These are phyloP conservation scores for Lentinus tigrinus DNA, from an alignment of 768 basidiomycete genomes.

Conservation along the genomic window DNA sequence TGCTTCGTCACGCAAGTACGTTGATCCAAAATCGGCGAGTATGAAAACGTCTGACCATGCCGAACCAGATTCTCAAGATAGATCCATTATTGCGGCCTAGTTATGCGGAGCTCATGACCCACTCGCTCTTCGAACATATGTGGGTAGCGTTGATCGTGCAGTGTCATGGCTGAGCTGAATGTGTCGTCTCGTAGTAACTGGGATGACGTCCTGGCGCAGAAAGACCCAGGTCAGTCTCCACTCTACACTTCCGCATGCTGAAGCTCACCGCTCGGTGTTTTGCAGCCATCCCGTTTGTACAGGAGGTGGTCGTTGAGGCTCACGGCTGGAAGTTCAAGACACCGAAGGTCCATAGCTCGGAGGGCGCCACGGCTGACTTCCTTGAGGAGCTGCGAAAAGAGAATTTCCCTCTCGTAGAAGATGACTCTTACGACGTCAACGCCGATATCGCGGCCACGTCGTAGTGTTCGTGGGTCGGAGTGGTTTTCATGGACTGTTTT, in stretches of 20 bases:
- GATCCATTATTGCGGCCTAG: not conserved
- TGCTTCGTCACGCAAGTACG: slow-evolving; percentile 7
- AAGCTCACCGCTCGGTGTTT: not conserved
- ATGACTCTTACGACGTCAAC: slow-evolving; percentile 6
- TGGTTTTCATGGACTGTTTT: not conserved
- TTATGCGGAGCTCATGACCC: not conserved
- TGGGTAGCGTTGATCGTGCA: not conserved
- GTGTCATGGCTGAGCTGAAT: not conserved
- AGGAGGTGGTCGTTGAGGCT: not conserved
- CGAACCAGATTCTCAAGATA: not conserved
- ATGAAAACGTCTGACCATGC: not conserved
- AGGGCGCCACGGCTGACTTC: not conserved
- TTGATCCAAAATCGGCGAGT: not conserved
- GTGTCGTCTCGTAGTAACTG: not conserved
- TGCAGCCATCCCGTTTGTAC: slow-evolving; percentile 1
- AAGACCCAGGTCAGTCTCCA: slow-evolving; percentile 1
- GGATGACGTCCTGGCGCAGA: not conserved
- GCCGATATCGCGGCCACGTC: not conserved
- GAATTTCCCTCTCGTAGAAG: slow-evolving; percentile 2
- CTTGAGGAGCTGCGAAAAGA: not conserved
- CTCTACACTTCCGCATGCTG: not conserved
- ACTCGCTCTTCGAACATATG: not conserved
- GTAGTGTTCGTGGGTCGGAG: not conserved
- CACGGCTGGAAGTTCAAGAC: too few species aligned
- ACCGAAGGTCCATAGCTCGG: too few species aligned